A percentile compares a stretch with the other conserved stretches of the same genome.
Evolutionary conservation across 2,329 filamentous ascomycete genomes (phyloP).

Genomic region (Meredithiella fracta): DNA sequence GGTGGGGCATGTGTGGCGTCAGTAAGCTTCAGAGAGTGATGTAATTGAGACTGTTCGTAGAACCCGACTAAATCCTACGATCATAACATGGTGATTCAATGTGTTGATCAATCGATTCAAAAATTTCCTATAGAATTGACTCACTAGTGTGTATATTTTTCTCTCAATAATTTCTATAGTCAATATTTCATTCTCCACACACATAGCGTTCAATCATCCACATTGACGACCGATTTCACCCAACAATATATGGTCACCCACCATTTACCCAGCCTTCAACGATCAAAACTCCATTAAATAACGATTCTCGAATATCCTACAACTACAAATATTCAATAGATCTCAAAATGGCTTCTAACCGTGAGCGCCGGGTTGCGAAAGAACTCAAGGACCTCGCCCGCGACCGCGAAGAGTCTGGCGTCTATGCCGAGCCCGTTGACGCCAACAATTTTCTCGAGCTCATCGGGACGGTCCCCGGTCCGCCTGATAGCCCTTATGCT

Average conservation of each 20-base stretch:
- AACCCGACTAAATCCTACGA: too few species aligned
- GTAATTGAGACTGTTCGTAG: too few species aligned
- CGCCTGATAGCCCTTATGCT: constrained; percentile 85
- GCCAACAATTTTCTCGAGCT: constrained; percentile 64
- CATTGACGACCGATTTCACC: too few species aligned
- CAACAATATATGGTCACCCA: too few species aligned
- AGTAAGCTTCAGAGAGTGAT: background rate
- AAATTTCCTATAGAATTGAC: too few species aligned
- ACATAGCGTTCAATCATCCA: too few species aligned
- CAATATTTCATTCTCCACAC: too few species aligned
- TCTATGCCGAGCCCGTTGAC: constrained; percentile 49
- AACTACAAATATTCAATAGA: background rate
- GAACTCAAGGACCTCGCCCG: constrained; percentile 59
- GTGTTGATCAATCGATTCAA: too few species aligned
- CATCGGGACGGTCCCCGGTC: constrained; percentile 66
- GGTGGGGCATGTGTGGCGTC: background rate
- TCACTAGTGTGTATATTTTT: too few species aligned
- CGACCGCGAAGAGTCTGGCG: constrained; percentile 58
- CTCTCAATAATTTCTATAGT: too few species aligned
- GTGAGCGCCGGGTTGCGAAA: constrained; percentile 50
- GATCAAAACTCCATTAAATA: background rate
- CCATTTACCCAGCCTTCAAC: too few species aligned
- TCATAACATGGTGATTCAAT: too few species aligned
- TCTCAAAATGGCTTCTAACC: constrained; percentile 37
- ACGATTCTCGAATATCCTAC: background rate